Base-by-base conservation (phyloP, 164 flowering plant species). In the Piper betle region DNA sequence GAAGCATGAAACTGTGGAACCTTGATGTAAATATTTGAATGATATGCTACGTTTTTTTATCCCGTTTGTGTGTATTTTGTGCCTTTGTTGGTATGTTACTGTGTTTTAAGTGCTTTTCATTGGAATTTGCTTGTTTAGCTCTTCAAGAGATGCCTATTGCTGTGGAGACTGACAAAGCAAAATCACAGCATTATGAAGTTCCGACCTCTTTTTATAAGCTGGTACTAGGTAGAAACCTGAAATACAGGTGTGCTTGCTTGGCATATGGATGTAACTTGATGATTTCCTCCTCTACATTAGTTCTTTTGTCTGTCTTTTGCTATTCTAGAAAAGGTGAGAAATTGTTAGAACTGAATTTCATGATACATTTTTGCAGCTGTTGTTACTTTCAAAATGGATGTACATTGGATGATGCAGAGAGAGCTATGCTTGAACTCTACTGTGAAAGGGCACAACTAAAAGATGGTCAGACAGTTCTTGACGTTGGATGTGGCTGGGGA, bases 401-500 rank as follows among this genome's bases (percentile, higher is more conserved):
- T 53, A 83, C 79, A 16, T 75, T 93, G 50, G 98, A 93, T 62
- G 98, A 87, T 60, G 97, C 94, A 37, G 98, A 93, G 81, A 73
- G 78, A 63, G 90, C 88, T 33, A 93, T 93, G 97, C 53, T 93
- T 76, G 86, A 84, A 62, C 64, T 87, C 8, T 93, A 89, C 74
- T 89, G 98, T 63, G 84, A 92, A 73, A 84, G 94, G 66, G 78
- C 94, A 59, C 81, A 84, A 62, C 18, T 93, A 38, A 70, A 85
- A 71, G 96, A 87, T 73, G 98, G 97, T 25, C 96, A 89, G 52
- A 79, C 79, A 25, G 82, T 93, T 64, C 97, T 93, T 69, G 98
- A 93, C 74, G 74, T 93, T 71, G 98, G 97, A 38, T 93, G 98
- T 81, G 98, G 97, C 16, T 89, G 97, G 98, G 98, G 98, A 39